A percentile compares a stretch with the other conserved stretches of the same genome.
Evolutionary conservation across 2,329 filamentous ascomycete species (phyloP).

Genomic region (Sporothrix mexicana): DNA sequence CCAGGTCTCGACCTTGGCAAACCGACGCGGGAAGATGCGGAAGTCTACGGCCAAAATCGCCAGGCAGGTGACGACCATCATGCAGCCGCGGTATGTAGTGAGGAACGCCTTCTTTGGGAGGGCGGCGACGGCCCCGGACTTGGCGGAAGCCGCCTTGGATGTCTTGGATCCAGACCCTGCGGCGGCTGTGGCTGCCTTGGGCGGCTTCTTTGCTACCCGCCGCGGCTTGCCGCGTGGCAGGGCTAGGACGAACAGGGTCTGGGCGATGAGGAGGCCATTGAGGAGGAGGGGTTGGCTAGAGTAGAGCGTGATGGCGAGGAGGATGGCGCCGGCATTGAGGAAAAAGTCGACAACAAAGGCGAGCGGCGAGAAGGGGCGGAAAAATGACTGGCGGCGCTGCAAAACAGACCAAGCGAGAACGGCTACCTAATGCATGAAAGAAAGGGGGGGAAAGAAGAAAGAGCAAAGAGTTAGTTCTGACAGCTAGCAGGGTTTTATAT

Average conservation of each 20-base stretch:
- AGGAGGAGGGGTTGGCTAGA: slow-evolving; percentile 75
- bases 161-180: not conserved
- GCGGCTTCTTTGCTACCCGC: slow-evolving; percentile 49
- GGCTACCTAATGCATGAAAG: slow-evolving; percentile 64
- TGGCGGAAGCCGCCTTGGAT: not conserved
- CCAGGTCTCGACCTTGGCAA: slow-evolving; percentile 99
- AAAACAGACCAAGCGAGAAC: slow-evolving; percentile 87
- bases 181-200: slow-evolving; percentile 45
- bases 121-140: slow-evolving; percentile 50
- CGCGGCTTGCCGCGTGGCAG: slow-evolving; percentile 50
- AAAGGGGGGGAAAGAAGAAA: slow-evolving; percentile 18
- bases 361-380: slow-evolving; percentile 72
- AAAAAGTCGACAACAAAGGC: slow-evolving; percentile 81
- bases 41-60: slow-evolving; percentile 98
- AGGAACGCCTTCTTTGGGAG: slow-evolving; percentile 89
- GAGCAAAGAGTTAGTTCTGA: slow-evolving; percentile 19
- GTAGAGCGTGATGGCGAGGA: slow-evolving; percentile 88
- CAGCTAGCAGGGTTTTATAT: slow-evolving; percentile 15
- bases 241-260: slow-evolving; percentile 67
- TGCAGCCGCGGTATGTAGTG: slow-evolving; percentile 85
- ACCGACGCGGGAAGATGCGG: slow-evolving; percentile 86
- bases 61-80: slow-evolving; percentile 89
- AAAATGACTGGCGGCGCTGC: slow-evolving; percentile 83
- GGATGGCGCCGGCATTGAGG: slow-evolving; percentile 80
- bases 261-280: slow-evolving; percentile 73